Evolutionary conservation across 2,329 filamentous ascomycete species (phyloP), one percentile per base, ranked within the genome.

Genomic region (Clathrospora elynae): DNA sequence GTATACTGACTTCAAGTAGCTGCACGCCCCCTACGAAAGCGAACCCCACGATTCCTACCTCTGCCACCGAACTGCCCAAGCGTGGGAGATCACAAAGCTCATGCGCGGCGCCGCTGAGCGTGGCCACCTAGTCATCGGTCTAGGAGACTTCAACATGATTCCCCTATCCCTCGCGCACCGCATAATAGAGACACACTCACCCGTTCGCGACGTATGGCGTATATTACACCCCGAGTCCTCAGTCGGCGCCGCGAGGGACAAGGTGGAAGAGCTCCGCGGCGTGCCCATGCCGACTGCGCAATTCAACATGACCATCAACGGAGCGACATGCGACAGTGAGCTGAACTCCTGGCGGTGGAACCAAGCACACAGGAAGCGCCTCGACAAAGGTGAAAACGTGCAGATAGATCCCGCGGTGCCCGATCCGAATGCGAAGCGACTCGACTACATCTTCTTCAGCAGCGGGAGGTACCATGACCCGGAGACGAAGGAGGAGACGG

Each of bases 81-180:
- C 90, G 35, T 99, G 93, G 93, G 88, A 96, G 67, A 88, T 96
- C 44, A 82, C 91, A 38, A 96, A 95, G 70, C 78, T 96, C 30
- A 86, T 96, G 74, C 84, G 88, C 34, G 87, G 82, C 44, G 91
- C 92, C 30, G 81, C 85, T 1, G 87, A 90, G 56, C 78, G 86
- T 10, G 90, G 90, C 5, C 88, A 92, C 66, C 77, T 97, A 19
- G 90, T 91, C 36, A 75, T 97, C 29, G 91, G 85, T 5, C 75
- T 96, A 39, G 93, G 93, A 17, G 93, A 97, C 74, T 96, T 97
- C 75, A 97, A 97, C 73, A 95, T 96, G 87, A 76, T 90, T n/a
- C 93, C 93, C 1, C 72, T 86, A 26, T 95, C 89, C 17, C 82
- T 96, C 49, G 86, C 88, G 20, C 89, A 97, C 73, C 82, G 84